These are phyloP conservation scores for Dendrostoma leiphaemia DNA, from an alignment of 2,329 filamentous ascomycete species.

Conservation along the genomic window DNA sequence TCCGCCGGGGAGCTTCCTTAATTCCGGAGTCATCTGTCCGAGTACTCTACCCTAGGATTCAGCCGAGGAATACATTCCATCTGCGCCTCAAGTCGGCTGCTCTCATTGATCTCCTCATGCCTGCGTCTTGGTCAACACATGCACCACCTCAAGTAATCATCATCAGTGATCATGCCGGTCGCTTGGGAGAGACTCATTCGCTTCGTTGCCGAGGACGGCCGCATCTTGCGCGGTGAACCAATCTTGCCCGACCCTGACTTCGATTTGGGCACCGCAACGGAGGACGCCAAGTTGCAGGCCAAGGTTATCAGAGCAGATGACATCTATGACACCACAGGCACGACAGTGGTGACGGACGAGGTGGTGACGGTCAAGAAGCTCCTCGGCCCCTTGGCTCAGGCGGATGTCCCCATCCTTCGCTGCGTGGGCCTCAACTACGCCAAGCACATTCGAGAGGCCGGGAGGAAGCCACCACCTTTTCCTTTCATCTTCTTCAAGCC, in stretches of 20 bases:
- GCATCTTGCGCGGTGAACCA: conserved; percentile 50
- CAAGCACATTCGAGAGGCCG: conserved; percentile 55
- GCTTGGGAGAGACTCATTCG: conserved; percentile 54
- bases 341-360: conserved; percentile 51
- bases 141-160: neutral
- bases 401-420: conserved; percentile 54
- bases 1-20: neutral
- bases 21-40: neutral
- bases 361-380: conserved; percentile 51
- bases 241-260: conserved; percentile 42
- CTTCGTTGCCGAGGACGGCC: conserved; percentile 50
- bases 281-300: conserved; percentile 47
- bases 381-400: conserved; percentile 47
- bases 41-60: neutral
- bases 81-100: neutral
- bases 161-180: conserved; percentile 27
- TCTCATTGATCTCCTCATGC: neutral
- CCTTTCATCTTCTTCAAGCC: conserved; percentile 53
- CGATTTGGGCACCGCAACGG: conserved; percentile 47
- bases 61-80: neutral
- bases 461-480: conserved; percentile 46
- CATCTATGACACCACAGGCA: conserved; percentile 44
- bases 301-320: conserved; percentile 50
- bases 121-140: neutral
- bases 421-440: conserved; percentile 61